phyloP scores from a whole-genome alignment of 164 flowering plant genomes.

The Malania oleifera region DNA sequence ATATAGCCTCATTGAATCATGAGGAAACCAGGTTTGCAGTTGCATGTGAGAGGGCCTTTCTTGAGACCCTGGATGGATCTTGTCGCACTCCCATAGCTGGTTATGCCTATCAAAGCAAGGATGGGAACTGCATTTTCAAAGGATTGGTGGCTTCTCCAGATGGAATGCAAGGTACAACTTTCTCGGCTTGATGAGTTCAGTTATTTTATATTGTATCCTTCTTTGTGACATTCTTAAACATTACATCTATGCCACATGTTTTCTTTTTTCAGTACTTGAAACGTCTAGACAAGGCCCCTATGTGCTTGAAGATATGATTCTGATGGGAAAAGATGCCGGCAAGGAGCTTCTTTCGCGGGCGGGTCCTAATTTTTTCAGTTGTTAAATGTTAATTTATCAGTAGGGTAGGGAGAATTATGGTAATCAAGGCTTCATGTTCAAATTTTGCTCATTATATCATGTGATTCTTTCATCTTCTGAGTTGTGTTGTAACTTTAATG shows the following conservation, averaged over 20 bases:
- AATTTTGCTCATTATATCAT: too few relatives aligned
- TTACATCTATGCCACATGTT: background rate
- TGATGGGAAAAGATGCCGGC: conserved; percentile 94
- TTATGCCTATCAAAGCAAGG: conserved; percentile 61
- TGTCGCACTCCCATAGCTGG: conserved; percentile 99
- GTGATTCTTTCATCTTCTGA: too few relatives aligned
- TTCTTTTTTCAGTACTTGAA: conserved; percentile 66
- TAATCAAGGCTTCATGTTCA: too few relatives aligned
- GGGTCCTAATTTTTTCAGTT: conserved; percentile 76
- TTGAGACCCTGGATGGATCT: conserved; percentile 82
- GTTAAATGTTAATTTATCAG: too few relatives aligned
- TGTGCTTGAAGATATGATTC: conserved; percentile 67
- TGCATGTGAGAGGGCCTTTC: conserved; percentile 91
- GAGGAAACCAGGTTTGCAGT: conserved; percentile 95
- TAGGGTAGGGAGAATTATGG: too few relatives aligned
- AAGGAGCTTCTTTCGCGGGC: conserved; percentile 76
- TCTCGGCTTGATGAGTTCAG: background rate
- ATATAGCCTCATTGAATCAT: conserved; percentile 78
- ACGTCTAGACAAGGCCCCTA: conserved; percentile 79
- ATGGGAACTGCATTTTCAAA: conserved; percentile 74
- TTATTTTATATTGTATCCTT: background rate
- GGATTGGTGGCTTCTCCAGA: conserved; percentile 98
- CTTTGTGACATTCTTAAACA: background rate
- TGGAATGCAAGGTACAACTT: conserved; percentile 67
- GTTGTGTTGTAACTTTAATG: too few relatives aligned